Evolutionary conservation across 2,329 filamentous ascomycete genomes (phyloP).

Genomic region (Aspergillus pseudoviridinutans): DNA sequence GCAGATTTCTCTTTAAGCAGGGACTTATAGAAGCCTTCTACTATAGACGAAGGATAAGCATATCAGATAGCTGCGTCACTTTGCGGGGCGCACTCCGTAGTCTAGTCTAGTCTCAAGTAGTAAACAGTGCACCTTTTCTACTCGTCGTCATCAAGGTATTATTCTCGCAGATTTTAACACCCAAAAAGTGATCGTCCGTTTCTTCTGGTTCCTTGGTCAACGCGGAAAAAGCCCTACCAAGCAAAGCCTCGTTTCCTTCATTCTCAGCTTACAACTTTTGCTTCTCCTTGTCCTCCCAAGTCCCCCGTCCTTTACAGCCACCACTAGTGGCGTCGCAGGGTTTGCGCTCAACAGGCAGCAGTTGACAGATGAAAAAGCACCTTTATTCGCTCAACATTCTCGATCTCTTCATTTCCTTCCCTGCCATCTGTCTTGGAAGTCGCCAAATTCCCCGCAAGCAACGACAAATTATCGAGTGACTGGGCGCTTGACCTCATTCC

Average conservation of each 20-base stretch:
- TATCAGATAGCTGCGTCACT: neutral
- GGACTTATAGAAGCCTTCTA: neutral
- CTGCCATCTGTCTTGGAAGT: neutral
- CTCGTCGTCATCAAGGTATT: neutral
- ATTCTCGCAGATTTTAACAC: neutral
- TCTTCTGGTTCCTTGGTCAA: slow-evolving; percentile 11
- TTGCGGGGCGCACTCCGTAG: neutral
- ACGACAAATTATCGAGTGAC: slow-evolving; percentile 5
- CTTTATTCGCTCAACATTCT: neutral
- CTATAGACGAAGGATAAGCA: neutral
- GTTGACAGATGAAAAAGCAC: neutral
- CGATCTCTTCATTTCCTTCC: neutral
- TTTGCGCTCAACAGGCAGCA: neutral
- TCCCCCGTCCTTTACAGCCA: slow-evolving; percentile 2
- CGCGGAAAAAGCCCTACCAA: neutral
- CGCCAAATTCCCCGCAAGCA: neutral
- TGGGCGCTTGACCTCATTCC: slow-evolving; percentile 16
- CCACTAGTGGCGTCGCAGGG: neutral
- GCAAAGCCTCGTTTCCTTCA: neutral
- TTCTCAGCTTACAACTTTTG: neutral
- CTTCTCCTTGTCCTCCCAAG: slow-evolving; percentile 3
- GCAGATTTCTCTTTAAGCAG: neutral
- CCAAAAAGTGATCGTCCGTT: slow-evolving; percentile 7
- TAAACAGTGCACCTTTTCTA: neutral
- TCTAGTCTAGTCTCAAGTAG: too few relatives aligned